phyloP scores from a whole-genome alignment of 2,329 filamentous ascomycete genomes.

The Pseudonectria foliicola region DNA sequence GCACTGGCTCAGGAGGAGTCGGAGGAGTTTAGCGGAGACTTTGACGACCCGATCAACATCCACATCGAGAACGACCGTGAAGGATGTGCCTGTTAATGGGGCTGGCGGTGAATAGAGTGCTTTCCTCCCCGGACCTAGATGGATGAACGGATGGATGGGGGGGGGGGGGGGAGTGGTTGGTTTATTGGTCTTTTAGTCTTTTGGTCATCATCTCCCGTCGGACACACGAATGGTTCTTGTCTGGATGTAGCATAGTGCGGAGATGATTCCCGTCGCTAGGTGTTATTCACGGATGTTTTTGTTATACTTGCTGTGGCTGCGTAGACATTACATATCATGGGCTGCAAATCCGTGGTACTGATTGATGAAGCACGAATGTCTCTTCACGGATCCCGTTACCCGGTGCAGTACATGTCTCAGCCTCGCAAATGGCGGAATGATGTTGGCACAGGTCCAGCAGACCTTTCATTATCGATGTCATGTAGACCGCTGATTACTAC shows the following conservation, averaged over 20 bases:
- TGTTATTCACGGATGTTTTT: conserved; percentile 19
- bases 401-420: too few relatives aligned
- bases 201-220: conserved; percentile 5
- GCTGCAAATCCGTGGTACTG: too few relatives aligned
- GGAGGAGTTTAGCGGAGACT: conserved; percentile 95
- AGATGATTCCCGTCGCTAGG: conserved; percentile 15
- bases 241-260: conserved; percentile 22
- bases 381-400: too few relatives aligned
- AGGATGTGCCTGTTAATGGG: conserved; percentile 77
- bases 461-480: too few relatives aligned
- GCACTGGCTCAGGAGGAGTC: conserved; percentile 95
- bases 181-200: conserved; percentile 7
- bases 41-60: conserved; percentile 97
- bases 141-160: conserved; percentile 2
- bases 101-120: conserved; percentile 1
- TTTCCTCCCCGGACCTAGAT: conserved; percentile 4
- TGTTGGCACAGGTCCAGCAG: too few relatives aligned
- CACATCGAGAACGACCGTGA: conserved; percentile 91
- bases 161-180: conserved; percentile 4
- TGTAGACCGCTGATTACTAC: too few relatives aligned
- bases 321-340: too few relatives aligned
- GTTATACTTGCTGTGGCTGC: not conserved
- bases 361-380: too few relatives aligned
- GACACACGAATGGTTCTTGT: conserved; percentile 15
- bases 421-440: too few relatives aligned